These are phyloP conservation scores for Pseudogymnoascus sp. DNA, from an alignment of 2,329 filamentous ascomycete genomes.

Conservation along the genomic window DNA sequence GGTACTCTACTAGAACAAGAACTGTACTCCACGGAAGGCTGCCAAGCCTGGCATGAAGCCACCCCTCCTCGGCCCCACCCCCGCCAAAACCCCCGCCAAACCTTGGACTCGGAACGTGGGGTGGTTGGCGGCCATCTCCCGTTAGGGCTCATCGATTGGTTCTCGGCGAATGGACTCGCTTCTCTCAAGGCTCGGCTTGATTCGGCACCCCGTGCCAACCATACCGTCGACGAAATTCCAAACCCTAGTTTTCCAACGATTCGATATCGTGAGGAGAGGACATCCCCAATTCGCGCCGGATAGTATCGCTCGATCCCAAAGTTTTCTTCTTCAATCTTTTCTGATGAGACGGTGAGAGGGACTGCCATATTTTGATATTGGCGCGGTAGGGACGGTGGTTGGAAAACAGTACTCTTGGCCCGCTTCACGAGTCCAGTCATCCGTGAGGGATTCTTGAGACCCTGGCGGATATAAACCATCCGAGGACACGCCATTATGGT, in stretches of 20 bases:
- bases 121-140: too few relatives aligned
- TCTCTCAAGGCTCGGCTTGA: too few relatives aligned
- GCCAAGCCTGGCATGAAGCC: too few relatives aligned
- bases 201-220: constrained; percentile 1
- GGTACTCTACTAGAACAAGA: too few relatives aligned
- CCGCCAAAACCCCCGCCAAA: too few relatives aligned
- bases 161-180: too few relatives aligned
- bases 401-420: constrained; percentile 13
- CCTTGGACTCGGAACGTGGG: too few relatives aligned
- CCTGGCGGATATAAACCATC: not conserved
- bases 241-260: constrained; percentile 19
- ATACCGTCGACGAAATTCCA: constrained; percentile 17
- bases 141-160: too few relatives aligned
- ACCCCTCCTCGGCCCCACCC: too few relatives aligned
- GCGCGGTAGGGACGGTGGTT: constrained; percentile 13
- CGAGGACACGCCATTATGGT: not conserved
- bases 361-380: constrained; percentile 13
- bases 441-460: constrained; percentile 4
- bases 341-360: constrained; percentile 11
- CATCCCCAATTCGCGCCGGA: constrained; percentile 15
- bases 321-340: constrained; percentile 15
- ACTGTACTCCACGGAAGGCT: too few relatives aligned
- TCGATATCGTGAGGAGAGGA: constrained; percentile 16
- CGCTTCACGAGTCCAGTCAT: constrained; percentile 15
- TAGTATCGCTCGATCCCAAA: constrained; percentile 17